Percentiles rank a stretch among this genome's conserved stretches.
These are phyloP conservation scores for Camellia oleifera DNA, from an alignment of 179 eudicot species.

Conservation along the genomic window DNA sequence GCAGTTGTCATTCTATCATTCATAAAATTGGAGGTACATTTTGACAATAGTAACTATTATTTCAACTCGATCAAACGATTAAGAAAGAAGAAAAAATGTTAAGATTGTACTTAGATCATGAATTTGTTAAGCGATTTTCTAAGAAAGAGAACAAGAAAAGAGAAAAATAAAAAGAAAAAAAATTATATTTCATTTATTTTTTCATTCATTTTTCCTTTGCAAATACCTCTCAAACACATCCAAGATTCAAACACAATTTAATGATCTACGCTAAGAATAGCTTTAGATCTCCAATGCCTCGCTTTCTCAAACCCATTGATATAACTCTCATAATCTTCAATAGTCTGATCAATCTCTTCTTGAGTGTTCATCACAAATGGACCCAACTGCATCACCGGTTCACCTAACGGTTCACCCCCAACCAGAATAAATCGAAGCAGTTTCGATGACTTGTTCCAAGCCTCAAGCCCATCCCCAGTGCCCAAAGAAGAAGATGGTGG, in stretches of 20 bases:
- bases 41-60: too few relatives aligned
- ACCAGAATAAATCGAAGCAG: slow-evolving; percentile 55
- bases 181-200: too few relatives aligned
- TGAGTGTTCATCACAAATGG: slow-evolving; percentile 94
- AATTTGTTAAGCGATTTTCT: too few relatives aligned
- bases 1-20: too few relatives aligned
- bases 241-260: background rate
- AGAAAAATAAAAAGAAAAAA: too few relatives aligned
- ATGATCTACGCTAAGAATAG: slow-evolving; percentile 9
- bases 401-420: slow-evolving; percentile 78
- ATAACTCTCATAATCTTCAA: slow-evolving; percentile 69
- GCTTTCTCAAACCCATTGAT: slow-evolving; percentile 86
- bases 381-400: slow-evolving; percentile 69
- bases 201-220: too few relatives aligned
- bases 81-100: too few relatives aligned
- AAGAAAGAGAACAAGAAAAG: too few relatives aligned
- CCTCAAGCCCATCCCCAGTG: slow-evolving; percentile 63
- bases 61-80: too few relatives aligned
- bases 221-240: too few relatives aligned
- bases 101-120: too few relatives aligned
- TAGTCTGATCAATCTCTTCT: slow-evolving; percentile 75
- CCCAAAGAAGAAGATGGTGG: slow-evolving; percentile 63
- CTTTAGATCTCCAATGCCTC: slow-evolving; percentile 66
- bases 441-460: slow-evolving; percentile 50
- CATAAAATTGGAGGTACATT: too few relatives aligned